Evolutionary conservation across 2,329 filamentous ascomycete genomes (phyloP).

Genomic region (Hymenoscyphus fructigenus): DNA sequence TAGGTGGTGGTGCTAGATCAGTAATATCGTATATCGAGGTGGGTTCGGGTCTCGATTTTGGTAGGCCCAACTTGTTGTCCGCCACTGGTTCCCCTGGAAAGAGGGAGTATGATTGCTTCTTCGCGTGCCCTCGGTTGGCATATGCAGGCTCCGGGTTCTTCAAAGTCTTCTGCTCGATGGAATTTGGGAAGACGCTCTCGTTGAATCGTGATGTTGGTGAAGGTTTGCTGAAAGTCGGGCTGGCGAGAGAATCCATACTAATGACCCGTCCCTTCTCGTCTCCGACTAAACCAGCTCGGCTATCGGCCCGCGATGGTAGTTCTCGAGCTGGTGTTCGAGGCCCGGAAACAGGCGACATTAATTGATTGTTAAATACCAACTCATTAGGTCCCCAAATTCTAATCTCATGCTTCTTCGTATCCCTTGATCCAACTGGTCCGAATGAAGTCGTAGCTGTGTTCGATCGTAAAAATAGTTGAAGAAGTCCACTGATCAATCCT

Average conservation of each 20-base stretch:
- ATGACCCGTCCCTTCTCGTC: constrained; percentile 27
- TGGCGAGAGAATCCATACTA: constrained; percentile 27
- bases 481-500: constrained; percentile 61
- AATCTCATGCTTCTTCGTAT: constrained; percentile 49
- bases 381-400: constrained; percentile 46
- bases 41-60: constrained; percentile 17
- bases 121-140: constrained; percentile 19
- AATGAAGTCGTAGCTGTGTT: constrained; percentile 58
- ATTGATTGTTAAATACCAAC: constrained; percentile 31
- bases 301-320: constrained; percentile 22
- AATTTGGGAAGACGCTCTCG: constrained; percentile 14
- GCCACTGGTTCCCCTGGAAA: constrained; percentile 28
- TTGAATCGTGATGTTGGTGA: constrained; percentile 19
- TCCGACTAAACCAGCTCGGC: constrained; percentile 27
- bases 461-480: constrained; percentile 67
- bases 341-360: constrained; percentile 31
- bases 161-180: background rate
- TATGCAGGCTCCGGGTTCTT: background rate
- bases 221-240: constrained; percentile 12
- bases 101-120: constrained; percentile 33
- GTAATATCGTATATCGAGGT: constrained; percentile 35
- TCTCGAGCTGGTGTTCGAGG: constrained; percentile 21
- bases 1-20: constrained; percentile 30
- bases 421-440: constrained; percentile 47
- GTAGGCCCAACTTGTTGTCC: constrained; percentile 4